Evolutionary conservation across 768 basidiomycete genomes (phyloP).

Genomic region (Termitomyces titanicus): DNA sequence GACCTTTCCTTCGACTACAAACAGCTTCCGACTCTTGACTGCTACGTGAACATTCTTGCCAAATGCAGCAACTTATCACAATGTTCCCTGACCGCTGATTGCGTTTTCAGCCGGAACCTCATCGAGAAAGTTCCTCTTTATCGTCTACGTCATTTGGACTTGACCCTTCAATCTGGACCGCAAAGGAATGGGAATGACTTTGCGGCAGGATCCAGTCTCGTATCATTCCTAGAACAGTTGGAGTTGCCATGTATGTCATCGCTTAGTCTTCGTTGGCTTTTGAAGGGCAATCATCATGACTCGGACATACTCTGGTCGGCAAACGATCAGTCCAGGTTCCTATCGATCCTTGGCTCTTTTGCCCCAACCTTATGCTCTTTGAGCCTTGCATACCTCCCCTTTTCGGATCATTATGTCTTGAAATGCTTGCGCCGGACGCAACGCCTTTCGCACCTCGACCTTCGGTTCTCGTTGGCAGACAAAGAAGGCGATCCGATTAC

Average conservation of each 20-base stretch:
- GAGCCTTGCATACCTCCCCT: constrained; percentile 34
- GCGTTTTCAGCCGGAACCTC: constrained; percentile 16
- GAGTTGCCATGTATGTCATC: constrained; percentile 25
- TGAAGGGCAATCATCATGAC: constrained; percentile 8
- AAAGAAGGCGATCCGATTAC: constrained; percentile 33
- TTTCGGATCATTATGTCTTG: constrained; percentile 29
- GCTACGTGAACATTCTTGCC: constrained; percentile 30
- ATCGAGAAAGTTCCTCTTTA: constrained; percentile 21
- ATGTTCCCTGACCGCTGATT: constrained; percentile 32
- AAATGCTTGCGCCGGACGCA: constrained; percentile 28
- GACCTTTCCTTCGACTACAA: constrained; percentile 32
- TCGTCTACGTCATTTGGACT: constrained; percentile 27
- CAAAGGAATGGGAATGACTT: neutral
- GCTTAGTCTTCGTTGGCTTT: constrained; percentile 33
- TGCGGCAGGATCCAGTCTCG: constrained; percentile 19
- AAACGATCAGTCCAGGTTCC: constrained; percentile 22
- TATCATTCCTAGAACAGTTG: constrained; percentile 29
- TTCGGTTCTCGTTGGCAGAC: constrained; percentile 32
- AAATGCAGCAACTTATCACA: constrained; percentile 25
- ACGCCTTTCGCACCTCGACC: constrained; percentile 24
- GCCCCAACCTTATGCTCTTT: constrained; percentile 27
- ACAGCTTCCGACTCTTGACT: constrained; percentile 32
- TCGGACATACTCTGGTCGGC: constrained; percentile 3
- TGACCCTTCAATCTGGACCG: constrained; percentile 27
- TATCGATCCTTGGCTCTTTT: constrained; percentile 23